These are phyloP conservation scores for Xylariaceae sp. DNA, from an alignment of 2,329 filamentous ascomycete species.

Conservation along the genomic window DNA sequence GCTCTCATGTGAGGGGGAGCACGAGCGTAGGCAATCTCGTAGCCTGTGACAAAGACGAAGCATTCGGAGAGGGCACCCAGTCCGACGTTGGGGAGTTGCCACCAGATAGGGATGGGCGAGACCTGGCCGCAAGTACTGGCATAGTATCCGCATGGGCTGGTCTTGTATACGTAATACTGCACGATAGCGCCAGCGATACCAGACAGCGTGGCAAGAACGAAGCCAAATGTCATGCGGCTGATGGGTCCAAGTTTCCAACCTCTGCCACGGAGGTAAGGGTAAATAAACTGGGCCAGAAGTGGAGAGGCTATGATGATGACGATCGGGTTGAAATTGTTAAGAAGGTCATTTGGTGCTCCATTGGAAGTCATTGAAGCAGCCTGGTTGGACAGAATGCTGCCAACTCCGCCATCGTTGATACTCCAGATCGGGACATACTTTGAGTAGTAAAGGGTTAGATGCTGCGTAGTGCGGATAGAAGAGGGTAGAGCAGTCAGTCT, in stretches of 20 bases:
- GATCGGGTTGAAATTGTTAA: constrained; percentile 57
- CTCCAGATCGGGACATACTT: constrained; percentile 37
- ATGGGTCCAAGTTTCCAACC: constrained; percentile 56
- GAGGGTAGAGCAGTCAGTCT: too few species aligned
- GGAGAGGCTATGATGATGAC: constrained; percentile 56
- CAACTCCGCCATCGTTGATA: constrained; percentile 39
- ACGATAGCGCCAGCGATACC: constrained; percentile 55
- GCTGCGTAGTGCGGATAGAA: too few species aligned
- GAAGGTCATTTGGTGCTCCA: constrained; percentile 57
- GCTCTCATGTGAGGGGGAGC: constrained; percentile 62
- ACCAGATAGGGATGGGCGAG: constrained; percentile 48
- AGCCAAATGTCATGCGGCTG: constrained; percentile 54
- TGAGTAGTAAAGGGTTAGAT: too few species aligned
- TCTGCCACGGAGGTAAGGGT: constrained; percentile 49
- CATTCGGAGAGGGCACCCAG: constrained; percentile 53
- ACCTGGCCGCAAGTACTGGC: constrained; percentile 38
- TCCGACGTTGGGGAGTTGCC: constrained; percentile 47
- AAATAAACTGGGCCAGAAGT: constrained; percentile 50
- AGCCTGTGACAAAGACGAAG: constrained; percentile 58
- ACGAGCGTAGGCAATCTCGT: constrained; percentile 67
- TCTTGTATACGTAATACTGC: constrained; percentile 56
- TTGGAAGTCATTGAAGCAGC: constrained; percentile 42
- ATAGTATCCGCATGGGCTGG: constrained; percentile 46
- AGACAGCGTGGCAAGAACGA: constrained; percentile 44
- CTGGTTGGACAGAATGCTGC: constrained; percentile 34